Evolutionary conservation across 768 basidiomycete genomes (phyloP).

Genomic region (Tubosaeta sp.): DNA sequence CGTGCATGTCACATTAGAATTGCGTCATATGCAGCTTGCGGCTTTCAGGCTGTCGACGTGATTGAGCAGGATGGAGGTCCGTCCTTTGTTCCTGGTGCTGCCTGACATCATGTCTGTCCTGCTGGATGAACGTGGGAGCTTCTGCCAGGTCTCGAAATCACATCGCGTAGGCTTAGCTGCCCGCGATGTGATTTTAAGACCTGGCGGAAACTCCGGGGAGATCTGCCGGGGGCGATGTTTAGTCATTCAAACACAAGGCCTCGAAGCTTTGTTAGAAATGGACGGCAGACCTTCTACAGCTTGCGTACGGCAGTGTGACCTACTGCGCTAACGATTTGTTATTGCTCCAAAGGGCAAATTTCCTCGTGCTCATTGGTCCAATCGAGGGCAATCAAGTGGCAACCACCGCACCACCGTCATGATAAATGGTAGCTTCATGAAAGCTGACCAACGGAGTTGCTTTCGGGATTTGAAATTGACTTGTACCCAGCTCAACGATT

Average conservation of each 20-base stretch:
- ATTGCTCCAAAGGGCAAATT: not conserved
- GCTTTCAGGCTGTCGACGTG: slow-evolving; percentile 1
- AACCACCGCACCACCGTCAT: no score
- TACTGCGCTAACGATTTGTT: no score
- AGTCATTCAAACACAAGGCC: not conserved
- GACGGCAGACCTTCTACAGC: no score
- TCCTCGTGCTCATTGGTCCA: not conserved
- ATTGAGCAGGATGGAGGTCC: not conserved
- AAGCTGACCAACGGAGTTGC: no score
- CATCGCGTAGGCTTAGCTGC: not conserved
- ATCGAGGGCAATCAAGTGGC: no score
- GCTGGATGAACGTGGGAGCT: slow-evolving; percentile 1
- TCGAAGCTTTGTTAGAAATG: no score
- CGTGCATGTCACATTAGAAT: slow-evolving; percentile 1
- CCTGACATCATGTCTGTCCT: not conserved
- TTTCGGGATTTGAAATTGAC: no score
- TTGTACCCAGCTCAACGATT: no score
- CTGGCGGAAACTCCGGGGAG: not conserved
- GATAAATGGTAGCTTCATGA: no score
- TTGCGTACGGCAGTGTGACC: no score
- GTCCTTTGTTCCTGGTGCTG: slow-evolving; percentile 16
- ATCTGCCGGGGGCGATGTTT: not conserved
- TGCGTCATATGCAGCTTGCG: slow-evolving; percentile 8
- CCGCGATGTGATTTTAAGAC: no score
- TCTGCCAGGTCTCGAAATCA: not conserved